Conservation (phyloP, 2,329 filamentous ascomycete species). For the Cercospora sesami region DNA sequence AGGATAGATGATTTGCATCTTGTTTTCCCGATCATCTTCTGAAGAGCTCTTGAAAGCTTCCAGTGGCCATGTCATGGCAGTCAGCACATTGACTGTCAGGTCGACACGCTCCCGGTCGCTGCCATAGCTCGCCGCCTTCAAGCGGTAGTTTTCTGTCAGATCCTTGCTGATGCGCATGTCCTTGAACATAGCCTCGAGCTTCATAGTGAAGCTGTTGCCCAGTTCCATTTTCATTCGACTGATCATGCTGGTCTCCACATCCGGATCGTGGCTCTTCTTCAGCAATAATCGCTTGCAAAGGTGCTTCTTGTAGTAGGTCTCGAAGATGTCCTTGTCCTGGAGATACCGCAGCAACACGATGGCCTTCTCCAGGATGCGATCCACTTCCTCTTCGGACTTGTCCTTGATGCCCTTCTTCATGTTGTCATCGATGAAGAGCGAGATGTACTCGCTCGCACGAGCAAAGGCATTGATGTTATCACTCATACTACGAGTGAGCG, state of each 20-base stretch:
- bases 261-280: conserved; percentile 84
- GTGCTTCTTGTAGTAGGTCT: conserved; percentile 98
- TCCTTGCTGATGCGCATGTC: conserved; percentile 89
- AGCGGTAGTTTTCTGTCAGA: conserved; percentile 73
- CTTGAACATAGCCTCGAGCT: conserved; percentile 96
- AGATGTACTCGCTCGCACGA: conserved; percentile 87
- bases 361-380: conserved; percentile 80
- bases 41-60: conserved; percentile 72
- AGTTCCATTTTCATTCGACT: conserved; percentile 95
- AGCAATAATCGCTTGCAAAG: conserved; percentile 83
- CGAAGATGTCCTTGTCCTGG: conserved; percentile 89
- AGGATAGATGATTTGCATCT: conserved; percentile 69
- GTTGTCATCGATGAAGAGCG: conserved; percentile 94
- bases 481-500: conserved; percentile 81
- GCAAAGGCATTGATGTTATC: conserved; percentile 89
- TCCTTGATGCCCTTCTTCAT: conserved; percentile 91
- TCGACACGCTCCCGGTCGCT: conserved; percentile 67
- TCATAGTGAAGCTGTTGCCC: conserved; percentile 88
- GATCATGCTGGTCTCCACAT: conserved; percentile 94
- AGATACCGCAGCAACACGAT: conserved; percentile 86
- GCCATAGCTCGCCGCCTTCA: conserved; percentile 60
- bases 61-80: conserved; percentile 91
- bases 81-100: conserved; percentile 79
- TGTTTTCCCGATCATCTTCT: conserved; percentile 52
- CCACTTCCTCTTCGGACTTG: conserved; percentile 85